Percentiles rank a stretch among this genome's conserved stretches.
phyloP scores from a whole-genome alignment of 176 grass and related monocot genomes.

The Oryza longistaminata region DNA sequence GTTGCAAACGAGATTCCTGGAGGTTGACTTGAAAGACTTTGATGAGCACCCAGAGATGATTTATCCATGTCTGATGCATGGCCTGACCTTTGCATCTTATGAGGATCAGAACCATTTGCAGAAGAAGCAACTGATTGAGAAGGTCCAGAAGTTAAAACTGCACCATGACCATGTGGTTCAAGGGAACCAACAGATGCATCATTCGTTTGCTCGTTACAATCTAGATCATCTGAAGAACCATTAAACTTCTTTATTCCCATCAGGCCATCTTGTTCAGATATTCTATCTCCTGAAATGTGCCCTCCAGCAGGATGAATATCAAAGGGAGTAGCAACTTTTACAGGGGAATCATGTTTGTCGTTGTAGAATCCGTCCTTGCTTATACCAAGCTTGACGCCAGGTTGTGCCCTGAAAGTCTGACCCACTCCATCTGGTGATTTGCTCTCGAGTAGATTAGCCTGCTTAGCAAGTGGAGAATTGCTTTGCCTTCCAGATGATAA shows the following conservation, averaged over 20 bases:
- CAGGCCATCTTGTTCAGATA: conserved; percentile 16
- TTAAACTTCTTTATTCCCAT: conserved; percentile 14
- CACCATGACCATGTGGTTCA: conserved; percentile 13
- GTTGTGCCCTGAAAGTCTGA: not conserved
- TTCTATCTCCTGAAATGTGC: conserved; percentile 23
- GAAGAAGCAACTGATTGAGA: conserved; percentile 21
- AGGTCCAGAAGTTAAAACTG: conserved; percentile 10
- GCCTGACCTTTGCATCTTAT: conserved; percentile 23
- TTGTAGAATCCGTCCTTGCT: conserved; percentile 2
- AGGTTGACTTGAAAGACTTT: conserved; percentile 12
- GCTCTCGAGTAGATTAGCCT: conserved; percentile 29
- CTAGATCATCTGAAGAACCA: conserved; percentile 36
- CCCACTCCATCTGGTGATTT: conserved; percentile 21
- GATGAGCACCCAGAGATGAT: conserved; percentile 4
- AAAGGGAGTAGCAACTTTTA: not conserved
- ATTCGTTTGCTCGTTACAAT: not conserved
- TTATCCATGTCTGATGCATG: conserved; percentile 12
- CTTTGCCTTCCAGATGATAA: conserved; percentile 54
- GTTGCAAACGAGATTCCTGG: conserved; percentile 11
- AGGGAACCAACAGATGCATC: conserved; percentile 1
- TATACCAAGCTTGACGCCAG: not conserved
- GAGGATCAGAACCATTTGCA: conserved; percentile 31
- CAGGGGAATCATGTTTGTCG: not conserved
- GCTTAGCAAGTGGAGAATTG: conserved; percentile 42
- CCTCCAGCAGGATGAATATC: conserved; percentile 27